Evolutionary conservation across 768 basidiomycete genomes (phyloP), one percentile per base, ranked within the genome.

Genomic region (Xanthoconium stramineum): DNA sequence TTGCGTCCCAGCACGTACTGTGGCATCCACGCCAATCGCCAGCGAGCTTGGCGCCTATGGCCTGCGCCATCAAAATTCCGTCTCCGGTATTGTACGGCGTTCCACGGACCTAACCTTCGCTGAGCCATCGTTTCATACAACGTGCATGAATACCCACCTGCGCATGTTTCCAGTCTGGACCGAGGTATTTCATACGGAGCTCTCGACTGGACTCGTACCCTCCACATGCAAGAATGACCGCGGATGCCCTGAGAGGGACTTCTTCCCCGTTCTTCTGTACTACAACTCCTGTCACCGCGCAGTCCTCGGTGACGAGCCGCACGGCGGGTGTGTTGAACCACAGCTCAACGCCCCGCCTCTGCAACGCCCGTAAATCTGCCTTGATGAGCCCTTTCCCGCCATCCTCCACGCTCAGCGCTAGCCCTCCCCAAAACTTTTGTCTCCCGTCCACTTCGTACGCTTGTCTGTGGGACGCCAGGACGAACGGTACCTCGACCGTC

Each of bases 1-100:
- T 77, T 17, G 83, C 83, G 61, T 87, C 87, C 86, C 86, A 88
- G 62, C 80, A 81, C 6, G 85, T 86, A 56, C 83, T 84, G 62
- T 88, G 87, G 59, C 87, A 89, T n/a, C 84, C 81, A 46, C 61
- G 65, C 81, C 83, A 88, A 70, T 88, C 84, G n/a, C 86, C 85
- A 0, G 72, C 69, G n/a, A 83, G 72, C 50, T 76, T 76, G 17
- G 83, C 85, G 7, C 84, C 82, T 32, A 81, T 55, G 9, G 70
- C 67, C 28, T 71, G 62, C 2, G 84, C 85, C 57, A 88, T 73
- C 38, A 68, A 59, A 56, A 88, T 78, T 1, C 84, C 83, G 60
- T 88, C 87, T 17, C 86, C 85, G n/a, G 76, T 78, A 58, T 88
- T 87, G 65, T 83, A 85, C 6, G 86, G 86, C 2, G 87, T 88